Percentiles rank a stretch among this genome's conserved stretches.
phyloP scores from a whole-genome alignment of 768 basidiomycete genomes.

The Suillus variegatus region DNA sequence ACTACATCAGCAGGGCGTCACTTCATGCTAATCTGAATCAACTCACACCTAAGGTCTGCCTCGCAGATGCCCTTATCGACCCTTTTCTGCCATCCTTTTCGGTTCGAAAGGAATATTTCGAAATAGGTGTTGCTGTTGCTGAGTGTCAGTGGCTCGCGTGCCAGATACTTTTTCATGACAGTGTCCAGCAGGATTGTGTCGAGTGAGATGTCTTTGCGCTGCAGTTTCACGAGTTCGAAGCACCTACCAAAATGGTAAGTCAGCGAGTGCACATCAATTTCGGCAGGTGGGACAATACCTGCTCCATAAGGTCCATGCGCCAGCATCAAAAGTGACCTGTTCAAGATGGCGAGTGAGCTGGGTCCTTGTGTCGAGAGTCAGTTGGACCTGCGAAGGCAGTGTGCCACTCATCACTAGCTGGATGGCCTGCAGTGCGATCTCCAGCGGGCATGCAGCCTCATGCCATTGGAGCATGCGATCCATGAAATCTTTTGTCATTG shows the following conservation, averaged over 20 bases:
- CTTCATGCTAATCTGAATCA: not conserved
- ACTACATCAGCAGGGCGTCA: not conserved
- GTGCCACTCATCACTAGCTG: not conserved
- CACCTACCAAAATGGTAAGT: constrained; percentile 20
- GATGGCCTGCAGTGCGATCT: not conserved
- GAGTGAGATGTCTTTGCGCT: constrained; percentile 20
- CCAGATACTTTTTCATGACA: constrained; percentile 6
- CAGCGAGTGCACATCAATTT: too few species aligned
- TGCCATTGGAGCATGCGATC: not conserved
- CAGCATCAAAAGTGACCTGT: too few species aligned
- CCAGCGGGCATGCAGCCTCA: not conserved
- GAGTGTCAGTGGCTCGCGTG: constrained; percentile 2
- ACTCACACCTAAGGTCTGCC: constrained; percentile 17
- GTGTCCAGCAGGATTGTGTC: not conserved
- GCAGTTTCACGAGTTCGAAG: constrained; percentile 31
- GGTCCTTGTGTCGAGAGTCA: too few species aligned
- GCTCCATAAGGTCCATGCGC: too few species aligned
- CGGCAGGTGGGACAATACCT: too few species aligned
- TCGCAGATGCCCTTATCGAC: constrained; percentile 26
- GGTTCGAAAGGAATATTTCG: constrained; percentile 21
- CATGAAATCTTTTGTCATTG: constrained; percentile 17
- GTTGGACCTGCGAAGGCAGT: not conserved
- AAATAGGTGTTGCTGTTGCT: constrained; percentile 20
- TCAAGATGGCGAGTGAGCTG: too few species aligned
- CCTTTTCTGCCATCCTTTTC: constrained; percentile 27